A percentile compares a stretch with the other conserved stretches of the same genome.
Conservation (phyloP, 2,329 filamentous ascomycete genomes). For the Nigrospora osmanthi region DNA sequence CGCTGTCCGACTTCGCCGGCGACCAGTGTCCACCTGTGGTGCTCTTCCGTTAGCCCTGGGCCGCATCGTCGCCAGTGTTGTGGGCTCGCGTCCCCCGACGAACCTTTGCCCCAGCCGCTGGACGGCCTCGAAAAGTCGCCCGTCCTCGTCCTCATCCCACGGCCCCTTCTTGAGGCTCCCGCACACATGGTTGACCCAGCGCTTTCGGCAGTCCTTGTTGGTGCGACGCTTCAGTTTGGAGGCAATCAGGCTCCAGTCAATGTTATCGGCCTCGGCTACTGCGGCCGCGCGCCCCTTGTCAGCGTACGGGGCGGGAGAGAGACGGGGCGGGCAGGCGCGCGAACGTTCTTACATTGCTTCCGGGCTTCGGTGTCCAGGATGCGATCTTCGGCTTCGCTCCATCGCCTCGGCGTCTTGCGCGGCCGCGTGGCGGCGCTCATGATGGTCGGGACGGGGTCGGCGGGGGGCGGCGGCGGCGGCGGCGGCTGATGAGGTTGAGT, state of each 20-base stretch:
- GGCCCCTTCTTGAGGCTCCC: slow-evolving; percentile 29
- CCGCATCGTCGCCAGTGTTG: no score
- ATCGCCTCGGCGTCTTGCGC: background rate
- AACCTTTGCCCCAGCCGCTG: slow-evolving; percentile 26
- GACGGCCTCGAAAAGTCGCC: slow-evolving; percentile 20
- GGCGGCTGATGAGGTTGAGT: no score
- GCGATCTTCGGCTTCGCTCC: background rate
- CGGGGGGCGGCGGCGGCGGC: no score
- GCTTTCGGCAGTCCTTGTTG: slow-evolving; percentile 36
- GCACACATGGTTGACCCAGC: slow-evolving; percentile 28
- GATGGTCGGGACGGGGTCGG: no score
- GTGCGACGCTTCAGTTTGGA: slow-evolving; percentile 26
- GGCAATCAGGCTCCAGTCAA: slow-evolving; percentile 26
- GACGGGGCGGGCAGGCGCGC: background rate
- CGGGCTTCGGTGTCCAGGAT: background rate
- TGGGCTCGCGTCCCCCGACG: no score
- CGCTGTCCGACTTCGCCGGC: slow-evolving; percentile 27
- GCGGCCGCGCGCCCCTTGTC: no score
- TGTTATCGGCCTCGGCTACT: background rate
- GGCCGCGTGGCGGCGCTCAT: no score
- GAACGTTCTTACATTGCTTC: background rate
- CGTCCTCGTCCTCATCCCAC: slow-evolving; percentile 14
- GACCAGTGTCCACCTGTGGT: slow-evolving; percentile 34
- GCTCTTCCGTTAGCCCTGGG: no score
- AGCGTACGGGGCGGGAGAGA: no score